These are phyloP conservation scores for Geotrichum australiense DNA, from an alignment of 1,139 yeast species.

Conservation along the genomic window DNA sequence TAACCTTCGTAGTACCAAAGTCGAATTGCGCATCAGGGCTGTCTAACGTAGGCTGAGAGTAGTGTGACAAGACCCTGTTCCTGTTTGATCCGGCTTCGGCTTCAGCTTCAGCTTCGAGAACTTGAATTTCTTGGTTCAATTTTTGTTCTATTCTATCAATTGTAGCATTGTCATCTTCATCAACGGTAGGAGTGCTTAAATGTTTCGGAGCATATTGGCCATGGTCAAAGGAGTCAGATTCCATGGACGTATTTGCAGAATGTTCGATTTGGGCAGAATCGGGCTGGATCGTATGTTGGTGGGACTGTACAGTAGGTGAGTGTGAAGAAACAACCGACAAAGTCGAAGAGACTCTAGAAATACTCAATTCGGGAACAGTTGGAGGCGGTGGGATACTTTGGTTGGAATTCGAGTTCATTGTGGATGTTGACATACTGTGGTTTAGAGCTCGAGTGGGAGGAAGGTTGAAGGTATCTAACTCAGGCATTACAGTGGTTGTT, in stretches of 20 bases:
- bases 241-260: slow-evolving; percentile 2
- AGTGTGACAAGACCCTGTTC: too few relatives aligned
- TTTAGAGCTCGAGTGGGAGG: slow-evolving; percentile 4
- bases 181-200: slow-evolving; percentile 2
- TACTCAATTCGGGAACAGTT: neutral
- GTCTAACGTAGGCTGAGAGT: too few relatives aligned
- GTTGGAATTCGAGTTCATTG: neutral
- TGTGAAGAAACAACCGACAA: slow-evolving; percentile 16
- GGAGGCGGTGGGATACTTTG: neutral
- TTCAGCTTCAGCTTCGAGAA: slow-evolving; percentile 1
- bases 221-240: too few relatives aligned
- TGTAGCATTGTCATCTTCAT: slow-evolving; percentile 1
- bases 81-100: neutral
- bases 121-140: slow-evolving; percentile 5
- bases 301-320: slow-evolving; percentile 12
- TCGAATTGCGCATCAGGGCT: too few relatives aligned
- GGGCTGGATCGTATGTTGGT: slow-evolving; percentile 1
- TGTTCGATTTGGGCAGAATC: slow-evolving; percentile 9
- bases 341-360: slow-evolving; percentile 11
- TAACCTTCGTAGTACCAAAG: too few relatives aligned
- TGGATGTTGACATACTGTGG: neutral
- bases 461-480: neutral
- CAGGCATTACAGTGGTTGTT: neutral
- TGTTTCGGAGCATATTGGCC: slow-evolving; percentile 1
- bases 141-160: slow-evolving; percentile 8